phyloP scores from a whole-genome alignment of 2,329 filamentous ascomycete species.

The Sporothrix phasma region DNA sequence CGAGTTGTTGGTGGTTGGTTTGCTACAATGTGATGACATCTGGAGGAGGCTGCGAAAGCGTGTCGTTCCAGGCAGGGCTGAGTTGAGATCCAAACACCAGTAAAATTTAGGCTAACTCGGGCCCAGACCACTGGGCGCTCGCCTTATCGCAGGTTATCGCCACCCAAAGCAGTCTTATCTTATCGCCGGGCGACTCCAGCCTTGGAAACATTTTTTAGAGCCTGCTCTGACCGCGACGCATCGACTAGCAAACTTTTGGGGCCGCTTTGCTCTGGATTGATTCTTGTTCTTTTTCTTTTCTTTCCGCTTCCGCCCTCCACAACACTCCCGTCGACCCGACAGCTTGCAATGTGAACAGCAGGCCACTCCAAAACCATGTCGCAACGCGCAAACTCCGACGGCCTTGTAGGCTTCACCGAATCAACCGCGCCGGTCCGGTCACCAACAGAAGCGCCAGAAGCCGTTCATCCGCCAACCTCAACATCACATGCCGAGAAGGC shows the following conservation, averaged over 20 bases:
- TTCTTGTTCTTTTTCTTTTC: neutral
- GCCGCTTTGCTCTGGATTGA: neutral
- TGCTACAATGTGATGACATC: neutral
- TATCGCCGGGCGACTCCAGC: conserved; percentile 6
- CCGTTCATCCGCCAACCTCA: neutral
- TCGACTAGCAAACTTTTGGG: conserved; percentile 8
- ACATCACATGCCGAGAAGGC: neutral
- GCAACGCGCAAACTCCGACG: conserved; percentile 8
- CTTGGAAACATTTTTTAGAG: conserved; percentile 5
- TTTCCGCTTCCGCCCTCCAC: neutral
- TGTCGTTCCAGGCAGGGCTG: neutral
- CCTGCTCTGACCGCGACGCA: conserved; percentile 1
- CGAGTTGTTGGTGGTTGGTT: no score
- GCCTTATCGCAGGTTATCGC: conserved; percentile 10
- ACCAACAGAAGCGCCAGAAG: neutral
- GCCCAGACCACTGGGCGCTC: neutral
- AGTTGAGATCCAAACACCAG: neutral
- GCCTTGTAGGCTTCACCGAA: conserved; percentile 12
- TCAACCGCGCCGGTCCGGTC: neutral
- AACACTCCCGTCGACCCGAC: neutral
- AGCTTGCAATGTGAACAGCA: conserved; percentile 10
- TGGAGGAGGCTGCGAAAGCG: neutral
- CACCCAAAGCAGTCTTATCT: conserved; percentile 3
- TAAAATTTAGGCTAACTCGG: neutral
- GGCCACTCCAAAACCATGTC: conserved; percentile 13